phyloP scores from a whole-genome alignment of 1,284 basidiomycete species.

The Tilletia indica region DNA sequence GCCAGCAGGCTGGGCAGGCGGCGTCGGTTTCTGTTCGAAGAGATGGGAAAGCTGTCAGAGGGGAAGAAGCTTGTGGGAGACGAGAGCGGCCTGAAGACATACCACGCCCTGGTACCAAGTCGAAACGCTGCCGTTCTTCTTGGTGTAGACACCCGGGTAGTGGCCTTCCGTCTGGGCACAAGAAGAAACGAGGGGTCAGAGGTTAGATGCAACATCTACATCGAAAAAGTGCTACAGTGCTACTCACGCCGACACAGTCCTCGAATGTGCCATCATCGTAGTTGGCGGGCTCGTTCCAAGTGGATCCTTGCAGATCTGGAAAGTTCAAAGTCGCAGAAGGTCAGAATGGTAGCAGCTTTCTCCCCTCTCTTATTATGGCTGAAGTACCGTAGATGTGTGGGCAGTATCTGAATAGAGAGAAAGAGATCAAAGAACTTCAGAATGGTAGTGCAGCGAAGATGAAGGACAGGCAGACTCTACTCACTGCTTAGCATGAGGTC shows the following conservation, averaged over 20 bases:
- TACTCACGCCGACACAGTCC: conserved; percentile 8
- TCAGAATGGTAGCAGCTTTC: too few species aligned
- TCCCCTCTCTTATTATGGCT: too few species aligned
- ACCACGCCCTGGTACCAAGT: conserved; percentile 46
- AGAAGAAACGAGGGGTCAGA: too few species aligned
- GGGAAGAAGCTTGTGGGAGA: not conserved
- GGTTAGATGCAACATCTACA: too few species aligned
- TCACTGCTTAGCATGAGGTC: not conserved
- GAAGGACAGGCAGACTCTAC: too few species aligned
- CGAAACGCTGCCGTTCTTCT: conserved; percentile 20
- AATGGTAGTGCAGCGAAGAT: too few species aligned
- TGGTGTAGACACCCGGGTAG: conserved; percentile 47
- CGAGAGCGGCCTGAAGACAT: not conserved
- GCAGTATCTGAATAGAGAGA: conserved; percentile 30
- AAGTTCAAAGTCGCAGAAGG: too few species aligned
- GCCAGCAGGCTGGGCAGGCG: conserved; percentile 35
- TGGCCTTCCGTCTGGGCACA: conserved; percentile 27
- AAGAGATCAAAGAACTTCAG: too few species aligned
- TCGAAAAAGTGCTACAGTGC: too few species aligned
- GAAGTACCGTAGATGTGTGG: conserved; percentile 47
- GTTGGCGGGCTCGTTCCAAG: conserved; percentile 51
- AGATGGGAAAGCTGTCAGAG: not conserved
- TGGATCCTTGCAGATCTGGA: conserved; percentile 38
- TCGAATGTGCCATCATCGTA: conserved; percentile 32
- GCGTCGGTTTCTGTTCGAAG: conserved; percentile 25